phyloP scores from a whole-genome alignment of 2,329 filamentous ascomycete genomes.

The Colletotrichum neosansevieriae region DNA sequence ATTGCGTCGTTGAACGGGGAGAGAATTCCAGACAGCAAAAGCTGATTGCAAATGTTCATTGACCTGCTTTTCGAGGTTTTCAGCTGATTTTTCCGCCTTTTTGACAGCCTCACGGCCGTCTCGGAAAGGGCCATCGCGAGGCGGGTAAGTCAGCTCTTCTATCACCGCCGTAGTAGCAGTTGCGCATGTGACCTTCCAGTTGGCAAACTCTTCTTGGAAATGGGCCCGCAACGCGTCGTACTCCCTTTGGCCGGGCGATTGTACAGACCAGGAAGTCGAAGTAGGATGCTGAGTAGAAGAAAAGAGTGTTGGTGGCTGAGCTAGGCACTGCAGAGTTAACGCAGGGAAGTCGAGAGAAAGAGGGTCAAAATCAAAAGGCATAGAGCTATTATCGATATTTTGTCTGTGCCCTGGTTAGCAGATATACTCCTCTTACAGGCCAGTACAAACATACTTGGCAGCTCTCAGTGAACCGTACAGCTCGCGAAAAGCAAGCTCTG shows the following conservation, averaged over 20 bases:
- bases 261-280: slow-evolving; percentile 83
- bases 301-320: slow-evolving; percentile 84
- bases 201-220: slow-evolving; percentile 75
- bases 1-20: slow-evolving; percentile 67
- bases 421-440: neutral
- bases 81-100: slow-evolving; percentile 64
- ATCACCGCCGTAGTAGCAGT: slow-evolving; percentile 61
- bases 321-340: slow-evolving; percentile 84
- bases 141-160: slow-evolving; percentile 66
- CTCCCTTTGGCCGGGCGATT: slow-evolving; percentile 79
- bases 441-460: slow-evolving; percentile 73
- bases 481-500: slow-evolving; percentile 87
- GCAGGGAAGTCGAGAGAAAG: slow-evolving; percentile 87
- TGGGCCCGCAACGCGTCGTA: slow-evolving; percentile 76
- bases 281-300: slow-evolving; percentile 84
- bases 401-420: slow-evolving; percentile 54
- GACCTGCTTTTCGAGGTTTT: slow-evolving; percentile 75
- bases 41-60: slow-evolving; percentile 81
- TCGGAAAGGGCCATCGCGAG: slow-evolving; percentile 52
- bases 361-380: slow-evolving; percentile 84
- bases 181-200: slow-evolving; percentile 69
- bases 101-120: slow-evolving; percentile 61
- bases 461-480: slow-evolving; percentile 84
- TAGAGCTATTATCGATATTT: slow-evolving; percentile 66
- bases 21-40: slow-evolving; percentile 79